Evolutionary conservation across 1,284 basidiomycete species (phyloP).

Genomic region (Megacollybia platyphylla): DNA sequence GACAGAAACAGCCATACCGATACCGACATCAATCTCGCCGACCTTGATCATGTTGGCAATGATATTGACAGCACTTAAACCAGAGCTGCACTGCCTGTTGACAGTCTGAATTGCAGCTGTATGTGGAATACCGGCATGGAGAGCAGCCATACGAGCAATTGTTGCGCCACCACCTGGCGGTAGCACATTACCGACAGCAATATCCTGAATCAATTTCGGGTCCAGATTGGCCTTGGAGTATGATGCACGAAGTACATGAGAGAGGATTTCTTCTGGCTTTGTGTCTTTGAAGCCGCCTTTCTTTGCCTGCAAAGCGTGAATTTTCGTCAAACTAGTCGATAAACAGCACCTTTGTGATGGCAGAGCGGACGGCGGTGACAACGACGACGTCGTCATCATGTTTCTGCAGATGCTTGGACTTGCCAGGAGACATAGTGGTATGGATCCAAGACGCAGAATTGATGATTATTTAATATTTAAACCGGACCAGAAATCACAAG

Average conservation of each 20-base stretch:
- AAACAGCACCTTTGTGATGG: slow-evolving; percentile 60
- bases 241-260: slow-evolving; percentile 65
- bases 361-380: slow-evolving; percentile 66
- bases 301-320: slow-evolving; percentile 27
- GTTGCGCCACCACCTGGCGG: slow-evolving; percentile 62
- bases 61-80: slow-evolving; percentile 59
- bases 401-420: slow-evolving; percentile 23
- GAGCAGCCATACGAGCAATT: slow-evolving; percentile 61
- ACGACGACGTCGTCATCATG: slow-evolving; percentile 65
- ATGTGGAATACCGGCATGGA: slow-evolving; percentile 75
- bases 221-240: slow-evolving; percentile 52
- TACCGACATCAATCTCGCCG: slow-evolving; percentile 77
- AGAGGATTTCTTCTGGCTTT: slow-evolving; percentile 65
- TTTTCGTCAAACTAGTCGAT: slow-evolving; percentile 63
- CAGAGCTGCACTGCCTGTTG: slow-evolving; percentile 74
- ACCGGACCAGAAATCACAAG: no score
- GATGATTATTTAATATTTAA: no score
- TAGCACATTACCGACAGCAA: slow-evolving; percentile 66
- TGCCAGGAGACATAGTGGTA: slow-evolving; percentile 8
- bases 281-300: slow-evolving; percentile 77
- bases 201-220: slow-evolving; percentile 62
- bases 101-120: slow-evolving; percentile 63
- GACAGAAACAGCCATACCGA: slow-evolving; percentile 60
- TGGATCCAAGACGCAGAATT: neutral
- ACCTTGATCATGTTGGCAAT: slow-evolving; percentile 74